Evolutionary conservation across 768 basidiomycete genomes (phyloP).

Genomic region (Arthromyces matolae): DNA sequence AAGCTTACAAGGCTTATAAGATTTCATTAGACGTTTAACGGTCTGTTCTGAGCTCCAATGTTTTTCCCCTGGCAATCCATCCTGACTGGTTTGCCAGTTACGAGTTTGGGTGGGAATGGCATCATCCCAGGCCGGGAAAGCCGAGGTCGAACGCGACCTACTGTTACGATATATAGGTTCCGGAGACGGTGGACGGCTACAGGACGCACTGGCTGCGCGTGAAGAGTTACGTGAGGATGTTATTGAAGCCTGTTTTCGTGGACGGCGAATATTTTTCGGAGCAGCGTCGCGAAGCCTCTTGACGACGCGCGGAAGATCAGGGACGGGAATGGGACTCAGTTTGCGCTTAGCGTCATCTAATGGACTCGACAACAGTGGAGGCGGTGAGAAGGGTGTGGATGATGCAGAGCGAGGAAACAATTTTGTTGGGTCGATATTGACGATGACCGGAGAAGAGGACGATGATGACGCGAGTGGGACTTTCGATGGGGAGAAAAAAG

Average conservation of each 20-base stretch:
- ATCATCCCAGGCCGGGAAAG: slow-evolving; percentile 39
- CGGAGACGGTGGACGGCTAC: slow-evolving; percentile 39
- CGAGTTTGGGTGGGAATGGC: slow-evolving; percentile 35
- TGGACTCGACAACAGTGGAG: slow-evolving; percentile 28
- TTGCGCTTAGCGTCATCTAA: slow-evolving; percentile 34
- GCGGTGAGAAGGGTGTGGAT: slow-evolving; percentile 24
- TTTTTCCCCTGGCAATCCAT: slow-evolving; percentile 46
- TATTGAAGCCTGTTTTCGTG: slow-evolving; percentile 30
- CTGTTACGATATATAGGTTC: slow-evolving; percentile 56
- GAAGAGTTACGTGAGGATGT: slow-evolving; percentile 35
- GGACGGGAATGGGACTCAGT: slow-evolving; percentile 14
- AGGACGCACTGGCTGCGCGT: slow-evolving; percentile 41
- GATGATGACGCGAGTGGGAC: slow-evolving; percentile 24
- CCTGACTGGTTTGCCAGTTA: slow-evolving; percentile 49
- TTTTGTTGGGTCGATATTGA: slow-evolving; percentile 31
- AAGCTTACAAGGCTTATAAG: slow-evolving; percentile 66
- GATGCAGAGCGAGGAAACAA: slow-evolving; percentile 18
- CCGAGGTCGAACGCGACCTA: slow-evolving; percentile 64
- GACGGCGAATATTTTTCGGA: slow-evolving; percentile 17
- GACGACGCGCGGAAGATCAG: slow-evolving; percentile 32
- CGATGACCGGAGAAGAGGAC: slow-evolving; percentile 10
- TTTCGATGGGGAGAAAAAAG: slow-evolving; percentile 33
- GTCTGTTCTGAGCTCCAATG: slow-evolving; percentile 65
- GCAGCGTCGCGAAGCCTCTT: slow-evolving; percentile 34
- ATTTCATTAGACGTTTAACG: slow-evolving; percentile 57